Base-by-base conservation (phyloP, 176 grass and related monocot genomes). In the Olyra latifolia region DNA sequence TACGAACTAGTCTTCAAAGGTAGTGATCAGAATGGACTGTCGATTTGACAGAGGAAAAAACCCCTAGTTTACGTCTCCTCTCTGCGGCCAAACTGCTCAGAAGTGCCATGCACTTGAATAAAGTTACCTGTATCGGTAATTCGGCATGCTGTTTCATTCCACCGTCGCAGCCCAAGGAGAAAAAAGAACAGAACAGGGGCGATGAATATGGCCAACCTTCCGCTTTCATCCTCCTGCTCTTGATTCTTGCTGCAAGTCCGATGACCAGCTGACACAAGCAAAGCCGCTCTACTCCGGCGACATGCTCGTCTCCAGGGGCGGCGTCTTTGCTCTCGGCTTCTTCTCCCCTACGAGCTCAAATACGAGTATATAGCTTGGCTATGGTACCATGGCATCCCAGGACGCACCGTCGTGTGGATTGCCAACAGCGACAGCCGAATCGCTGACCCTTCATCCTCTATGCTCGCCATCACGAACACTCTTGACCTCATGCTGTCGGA, bases 371-470 rank as follows among this genome's bases (percentile, higher is more conserved):
- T 84, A 84, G 30, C 2, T 80, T 0, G 76, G 52, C 6, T 89
- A 12, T 76, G 82, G 76, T 89, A 69, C 62, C 12, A 69, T 47
- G 67, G 25, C 22, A 75, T 84, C 7, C 25, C 54, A 8, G 27
- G 47, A 4, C 20, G 15, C 44, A 64, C 62, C 2, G 2, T 76
- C 0, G 54, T 89, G 28, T 89, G 81, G 84, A 39, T 86, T 0
- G 84, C 84, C 50, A 87, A 87, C 28, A 62, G 70, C 25, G 70
- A 75, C 6, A 69, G 22, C n/a, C 52, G 77, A 1, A 74, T 74
- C n/a, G 41, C 7, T 49, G 0, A 8, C 1, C 25, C 45, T n/a
- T 12, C 77, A 1, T 75, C 50, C 1, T 60, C 77, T 8, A 27
- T 3, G 25, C 77, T 74, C 25, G 4, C 12, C 15, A 28, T 86